Evolutionary conservation across 768 basidiomycete genomes (phyloP), one percentile per base, ranked within the genome.

Genomic region (Cystofilobasidium macerans): DNA sequence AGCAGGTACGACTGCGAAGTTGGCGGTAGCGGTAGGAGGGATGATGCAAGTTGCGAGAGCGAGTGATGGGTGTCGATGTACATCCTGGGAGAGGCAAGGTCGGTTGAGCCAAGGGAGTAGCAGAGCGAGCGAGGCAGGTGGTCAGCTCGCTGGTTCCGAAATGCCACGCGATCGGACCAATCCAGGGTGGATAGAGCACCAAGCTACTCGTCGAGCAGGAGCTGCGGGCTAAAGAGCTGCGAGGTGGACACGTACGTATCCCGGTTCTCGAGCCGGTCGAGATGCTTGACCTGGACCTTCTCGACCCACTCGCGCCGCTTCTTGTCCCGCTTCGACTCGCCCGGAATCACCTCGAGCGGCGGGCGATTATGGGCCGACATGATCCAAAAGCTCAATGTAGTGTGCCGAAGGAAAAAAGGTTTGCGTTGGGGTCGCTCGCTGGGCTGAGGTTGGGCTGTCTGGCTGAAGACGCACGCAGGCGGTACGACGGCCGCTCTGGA

Each of bases 251-350:
- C 75, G 70, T 64, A 77, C 74, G 73, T 72, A 58, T 78, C 77
- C 26, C 75, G 62, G 40, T 72, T 72, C 28, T 75, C 72, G 68
- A 76, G 73, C 38, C 75, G 76, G 61, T 78, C 77, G 36, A 75
- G 74, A 62, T 79, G 77, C 22, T 77, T 71, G 35, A 73, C 70
- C 69, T 78, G 74, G n/a, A 79, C 77, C 67, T 77, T 76, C 65
- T 79, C 77, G 51, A 77, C 75, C 64, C 77, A 78, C 68, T 79
- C 79, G 22, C 79, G 63, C 36, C 78, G 61, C 63, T 78, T 76
- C 69, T 76, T 74, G 68, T 78, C 78, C 26, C 78, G 71, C 70
- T 79, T 78, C 54, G 48, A 43, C 57, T 68, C 67, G 38, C 64
- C 64, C 2, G 58, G 26, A 42, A 43, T 54, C 28, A 54, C 28